Evolutionary conservation across 768 basidiomycete species (phyloP), one percentile per base, ranked within the genome.

Genomic region (Tulasnella sp.): DNA sequence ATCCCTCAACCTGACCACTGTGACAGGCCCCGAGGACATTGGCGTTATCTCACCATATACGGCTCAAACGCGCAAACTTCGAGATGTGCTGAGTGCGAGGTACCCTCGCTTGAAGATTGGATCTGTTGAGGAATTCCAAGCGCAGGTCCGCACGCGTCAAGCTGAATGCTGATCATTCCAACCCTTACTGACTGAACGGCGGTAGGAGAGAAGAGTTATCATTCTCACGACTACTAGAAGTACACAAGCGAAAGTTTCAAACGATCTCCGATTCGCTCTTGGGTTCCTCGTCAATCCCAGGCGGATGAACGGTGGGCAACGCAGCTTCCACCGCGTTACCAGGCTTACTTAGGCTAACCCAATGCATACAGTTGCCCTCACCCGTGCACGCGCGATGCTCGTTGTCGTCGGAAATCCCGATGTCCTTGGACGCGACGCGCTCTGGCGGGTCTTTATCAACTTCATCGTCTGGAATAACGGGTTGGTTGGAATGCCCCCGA

Each of bases 1-100:
- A 19, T 39, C 36, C n/a, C 23, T 2, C 25, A 31, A 2, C 23
- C 27, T 29, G 29, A 35, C 19, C 25, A n/a, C 8, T 0, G 6
- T 54, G 3, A 15, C 4, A 55, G 53, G 2, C 11, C 27, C n/a
- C 23, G 29, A 25, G 21, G 15, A 81, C 17, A 81, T 82, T 61
- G 80, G 80, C 1, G 67, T 83, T 40, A 81, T 82, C 32, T 64
- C 79, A 0, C 82, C 81, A 1, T 83, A 83, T 63, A 75, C 78
- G 61, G 81, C 80, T 0, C 82, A 83, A 62, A 64, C 63, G 3
- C 61, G 61, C 56, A 69, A 67, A 37, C 68, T 74, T 4, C 63
- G 68, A 15, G 42, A 43, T 7, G 46, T 67, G 0, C 49, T 74
- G 31, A 62, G 57, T 23, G 14, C 63, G 25, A 23, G 46, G 29